Evolutionary conservation across 441 rosid species (phyloP), one percentile per base, ranked within the genome.

Genomic region (Francoa sonchifolia): DNA sequence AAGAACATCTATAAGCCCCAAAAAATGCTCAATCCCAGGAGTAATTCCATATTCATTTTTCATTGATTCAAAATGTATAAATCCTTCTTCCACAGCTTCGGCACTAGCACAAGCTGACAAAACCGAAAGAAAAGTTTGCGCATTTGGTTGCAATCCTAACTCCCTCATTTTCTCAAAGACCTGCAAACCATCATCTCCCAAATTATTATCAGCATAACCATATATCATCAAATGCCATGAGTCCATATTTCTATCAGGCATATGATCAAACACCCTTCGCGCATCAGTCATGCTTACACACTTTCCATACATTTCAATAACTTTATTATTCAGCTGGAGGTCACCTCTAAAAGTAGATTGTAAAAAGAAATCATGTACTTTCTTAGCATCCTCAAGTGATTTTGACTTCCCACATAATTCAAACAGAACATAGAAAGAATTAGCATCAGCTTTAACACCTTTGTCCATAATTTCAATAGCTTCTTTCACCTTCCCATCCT

Each of bases 151-250:
- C 71, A 82, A 30, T 5, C 82, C 88, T 10, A 62, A 45, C 3
- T 54, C 50, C 44, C 69, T 57, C 88, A 89, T 75, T 52, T 81
- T 77, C 44, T 81, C 90, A 16, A 69, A 89, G 69, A 84, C 37
- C 67, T 67, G 75, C 75, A 82, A 64, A n/a, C 94, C 94, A 14
- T 79, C 85, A 49, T 89, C 95, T 35, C 97, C 95, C 60, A 79
- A 50, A 29, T 70, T 74, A 42, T 82, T 89, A 55, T 59, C 58
- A 1, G 82, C 79, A 59, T 75, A 77, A 2, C 69, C 94, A 49
- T 65, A 62, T 48, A 88, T 74, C 90, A 81, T 73, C 73, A 72
- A 55, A 74, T 81, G 88, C 95, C 97, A 84, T 0, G 94, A 64
- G 53, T 73, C 86, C 47, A 82, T 73, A 54, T 79, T 56, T 64